Evolutionary conservation across 805 yeast species (phyloP).

Genomic region (Myxozyma nipponensis): DNA sequence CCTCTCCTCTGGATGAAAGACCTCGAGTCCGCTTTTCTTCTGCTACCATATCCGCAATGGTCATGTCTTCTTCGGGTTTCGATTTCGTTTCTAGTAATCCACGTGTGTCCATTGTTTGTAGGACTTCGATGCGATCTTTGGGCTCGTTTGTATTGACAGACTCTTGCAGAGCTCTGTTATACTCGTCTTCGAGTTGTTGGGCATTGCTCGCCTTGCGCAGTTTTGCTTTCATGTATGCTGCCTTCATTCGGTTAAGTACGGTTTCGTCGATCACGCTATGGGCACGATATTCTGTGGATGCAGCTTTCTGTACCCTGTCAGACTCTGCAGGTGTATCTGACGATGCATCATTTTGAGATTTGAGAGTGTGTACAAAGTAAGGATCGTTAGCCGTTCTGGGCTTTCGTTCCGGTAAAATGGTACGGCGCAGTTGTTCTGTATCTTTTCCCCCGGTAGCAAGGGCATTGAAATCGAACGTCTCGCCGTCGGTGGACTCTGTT

Average conservation of each 20-base stretch:
- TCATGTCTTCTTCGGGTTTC: constrained; percentile 37
- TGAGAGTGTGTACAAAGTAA: constrained; percentile 16
- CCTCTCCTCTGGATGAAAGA: constrained; percentile 26
- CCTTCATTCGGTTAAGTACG: constrained; percentile 36
- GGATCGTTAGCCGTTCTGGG: constrained; percentile 12
- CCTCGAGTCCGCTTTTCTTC: constrained; percentile 35
- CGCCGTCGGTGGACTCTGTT: background rate
- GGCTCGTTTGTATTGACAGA: background rate
- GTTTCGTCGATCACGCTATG: constrained; percentile 10
- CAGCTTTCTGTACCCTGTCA: background rate
- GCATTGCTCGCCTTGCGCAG: constrained; percentile 32
- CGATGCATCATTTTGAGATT: background rate
- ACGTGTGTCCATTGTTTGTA: constrained; percentile 21
- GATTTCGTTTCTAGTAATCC: constrained; percentile 15
- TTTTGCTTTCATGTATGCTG: constrained; percentile 38
- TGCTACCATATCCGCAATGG: constrained; percentile 39
- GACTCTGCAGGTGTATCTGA: background rate
- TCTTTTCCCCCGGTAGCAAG: constrained; percentile 8
- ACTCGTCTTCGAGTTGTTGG: constrained; percentile 33
- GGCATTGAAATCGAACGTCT: constrained; percentile 33
- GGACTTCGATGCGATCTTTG: constrained; percentile 15
- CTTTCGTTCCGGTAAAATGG: constrained; percentile 11
- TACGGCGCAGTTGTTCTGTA: background rate
- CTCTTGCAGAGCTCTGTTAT: constrained; percentile 15
- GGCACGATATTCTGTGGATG: background rate